Evolutionary conservation across 345 rosid species (phyloP).

Genomic region (Sisymbrium irio): DNA sequence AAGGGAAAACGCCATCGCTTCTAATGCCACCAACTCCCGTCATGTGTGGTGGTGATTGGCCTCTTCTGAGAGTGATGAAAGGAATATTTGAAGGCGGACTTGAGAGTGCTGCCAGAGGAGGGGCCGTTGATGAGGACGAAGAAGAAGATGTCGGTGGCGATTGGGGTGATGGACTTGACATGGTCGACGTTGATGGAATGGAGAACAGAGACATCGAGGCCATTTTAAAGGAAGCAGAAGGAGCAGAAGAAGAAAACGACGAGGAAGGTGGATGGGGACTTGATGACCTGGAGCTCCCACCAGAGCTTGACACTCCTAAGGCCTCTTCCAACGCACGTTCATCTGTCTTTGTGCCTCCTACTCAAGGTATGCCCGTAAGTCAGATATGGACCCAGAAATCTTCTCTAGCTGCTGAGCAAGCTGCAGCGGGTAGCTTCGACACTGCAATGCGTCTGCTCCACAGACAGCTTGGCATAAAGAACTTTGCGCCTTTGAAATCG

Average conservation of each 20-base stretch:
- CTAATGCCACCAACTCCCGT: background rate
- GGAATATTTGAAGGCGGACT: background rate
- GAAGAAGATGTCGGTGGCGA: background rate
- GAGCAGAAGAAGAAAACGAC: background rate
- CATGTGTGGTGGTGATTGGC: slow-evolving; percentile 8
- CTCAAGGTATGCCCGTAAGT: slow-evolving; percentile 1
- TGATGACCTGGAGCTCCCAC: background rate
- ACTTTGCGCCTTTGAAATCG: background rate
- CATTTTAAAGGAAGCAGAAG: background rate
- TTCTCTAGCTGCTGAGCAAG: background rate
- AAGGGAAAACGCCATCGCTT: background rate
- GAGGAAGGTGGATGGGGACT: background rate
- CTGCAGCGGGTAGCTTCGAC: slow-evolving; percentile 6
- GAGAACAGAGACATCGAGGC: background rate
- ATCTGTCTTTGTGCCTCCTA: background rate
- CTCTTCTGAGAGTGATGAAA: slow-evolving; percentile 5
- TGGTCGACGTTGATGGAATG: background rate
- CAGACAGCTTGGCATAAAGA: slow-evolving; percentile 7
- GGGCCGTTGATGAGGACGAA: background rate
- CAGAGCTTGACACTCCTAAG: background rate
- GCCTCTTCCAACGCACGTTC: background rate
- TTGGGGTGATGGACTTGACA: background rate
- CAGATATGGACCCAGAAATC: background rate
- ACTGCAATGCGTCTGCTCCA: slow-evolving; percentile 4
- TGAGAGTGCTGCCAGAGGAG: background rate